Evolutionary conservation across 495 filamentous ascomycete genomes (phyloP), one percentile per base, ranked within the genome.

Genomic region (Beverwykella pulmonaria): DNA sequence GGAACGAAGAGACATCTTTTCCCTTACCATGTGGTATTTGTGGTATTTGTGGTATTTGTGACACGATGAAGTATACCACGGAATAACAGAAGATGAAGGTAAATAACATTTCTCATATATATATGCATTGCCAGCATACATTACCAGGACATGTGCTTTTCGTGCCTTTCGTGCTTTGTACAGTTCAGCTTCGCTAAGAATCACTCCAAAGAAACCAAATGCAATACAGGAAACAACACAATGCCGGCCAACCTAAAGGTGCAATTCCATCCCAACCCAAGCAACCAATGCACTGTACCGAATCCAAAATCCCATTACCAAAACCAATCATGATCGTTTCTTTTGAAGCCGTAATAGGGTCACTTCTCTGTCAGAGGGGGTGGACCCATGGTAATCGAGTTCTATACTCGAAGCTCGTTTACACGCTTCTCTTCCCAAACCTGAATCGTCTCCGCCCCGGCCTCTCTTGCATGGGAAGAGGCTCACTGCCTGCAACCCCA

Each of bases 341-440:
- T 34, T 34, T 12, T 34, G 12, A 34, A 34, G 30, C 12, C 30
- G 12, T 34, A 12, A 34, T 5, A 4, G 4, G 4, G 30, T 5
- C 30, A 12, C 30, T 12, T 12, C 30, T 34, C 12, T 34, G 12
- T 34, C 30, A 34, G 12, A 12, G 4, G 30, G 30, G 12, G 12
- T 34, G 4, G 30, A 12, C 30, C n/a, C n/a, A n/a, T n/a, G n/a
- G n/a, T 44, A 9, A 7, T n/a, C 39, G 15, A 44, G 15, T 44
- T n/a, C 6, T n/a, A 14, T 3, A n/a, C 17, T 3, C 39, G 2
- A 44, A 9, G 17, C 3, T n/a, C 3, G 17, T n/a, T 20, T 54
- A 59, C 4, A 63, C 52, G 36, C 50, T 63, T 39, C 39, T 53
- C 39, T 63, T 63, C 9, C 61, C 61, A 7, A 63, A 56, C 29